phyloP scores from a whole-genome alignment of 805 yeast genomes.

The Teunomyces gatunensis region DNA sequence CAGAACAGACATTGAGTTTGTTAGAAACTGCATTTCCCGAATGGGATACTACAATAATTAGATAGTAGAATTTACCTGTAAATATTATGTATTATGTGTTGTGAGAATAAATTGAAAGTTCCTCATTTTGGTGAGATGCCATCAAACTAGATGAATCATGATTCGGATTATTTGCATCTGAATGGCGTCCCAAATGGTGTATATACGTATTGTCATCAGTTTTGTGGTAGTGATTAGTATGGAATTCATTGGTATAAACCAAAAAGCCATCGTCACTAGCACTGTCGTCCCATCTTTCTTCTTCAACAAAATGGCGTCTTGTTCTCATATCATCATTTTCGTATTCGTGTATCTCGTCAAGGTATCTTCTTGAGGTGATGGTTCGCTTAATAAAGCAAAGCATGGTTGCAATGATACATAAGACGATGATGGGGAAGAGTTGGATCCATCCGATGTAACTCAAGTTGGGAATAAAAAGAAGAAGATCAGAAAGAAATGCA shows the following conservation, averaged over 20 bases:
- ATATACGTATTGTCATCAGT: background rate
- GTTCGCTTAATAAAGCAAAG: slow-evolving; percentile 73
- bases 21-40: background rate
- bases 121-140: background rate
- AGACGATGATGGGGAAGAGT: slow-evolving; percentile 62
- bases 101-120: background rate
- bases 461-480: slow-evolving; percentile 72
- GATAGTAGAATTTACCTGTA: slow-evolving; percentile 3
- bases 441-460: slow-evolving; percentile 86
- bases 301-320: slow-evolving; percentile 11
- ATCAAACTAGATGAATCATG: background rate
- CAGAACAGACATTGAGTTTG: slow-evolving; percentile 4
- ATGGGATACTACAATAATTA: slow-evolving; percentile 4
- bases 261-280: slow-evolving; percentile 44
- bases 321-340: slow-evolving; percentile 35
- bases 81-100: background rate
- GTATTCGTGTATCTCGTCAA: slow-evolving; percentile 29
- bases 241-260: slow-evolving; percentile 42
- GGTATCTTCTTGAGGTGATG: slow-evolving; percentile 47
- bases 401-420: slow-evolving; percentile 62
- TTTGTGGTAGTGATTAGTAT: slow-evolving; percentile 16
- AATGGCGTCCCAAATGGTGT: background rate
- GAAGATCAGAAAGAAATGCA: slow-evolving; percentile 77
- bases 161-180: background rate
- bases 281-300: slow-evolving; percentile 15